Conservation (phyloP, 805 yeast species). For the Saturnispora serradocipensis region DNA sequence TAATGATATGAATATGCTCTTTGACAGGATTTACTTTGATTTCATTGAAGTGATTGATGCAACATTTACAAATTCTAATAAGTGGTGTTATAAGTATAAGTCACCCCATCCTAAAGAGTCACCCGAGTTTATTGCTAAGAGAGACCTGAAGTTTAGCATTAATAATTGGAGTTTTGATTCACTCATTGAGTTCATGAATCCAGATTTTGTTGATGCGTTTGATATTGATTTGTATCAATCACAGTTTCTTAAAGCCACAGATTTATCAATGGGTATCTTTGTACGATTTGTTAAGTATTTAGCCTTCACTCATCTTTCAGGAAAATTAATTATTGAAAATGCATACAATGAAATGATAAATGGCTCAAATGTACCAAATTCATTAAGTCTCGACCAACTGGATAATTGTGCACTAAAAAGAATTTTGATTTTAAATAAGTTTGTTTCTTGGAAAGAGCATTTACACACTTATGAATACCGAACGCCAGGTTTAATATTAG, state of each 20-base stretch:
- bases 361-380: constrained; percentile 30
- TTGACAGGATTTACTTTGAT: constrained; percentile 66
- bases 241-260: constrained; percentile 57
- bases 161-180: constrained; percentile 66
- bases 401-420: constrained; percentile 21
- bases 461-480: constrained; percentile 14
- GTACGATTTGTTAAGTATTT: constrained; percentile 52
- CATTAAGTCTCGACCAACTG: background rate
- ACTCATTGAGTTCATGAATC: constrained; percentile 67
- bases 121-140: constrained; percentile 1
- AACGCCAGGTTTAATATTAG: constrained; percentile 16
- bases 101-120: constrained; percentile 1
- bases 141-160: constrained; percentile 44
- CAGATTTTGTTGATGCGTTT: constrained; percentile 62
- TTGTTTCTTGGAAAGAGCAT: constrained; percentile 94
- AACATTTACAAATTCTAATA: background rate
- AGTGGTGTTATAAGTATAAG: constrained; percentile 4
- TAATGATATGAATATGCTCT: constrained; percentile 48
- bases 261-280: constrained; percentile 74
- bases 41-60: constrained; percentile 90
- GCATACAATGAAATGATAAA: constrained; percentile 55
- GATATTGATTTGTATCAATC: constrained; percentile 50
- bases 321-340: constrained; percentile 57
- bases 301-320: constrained; percentile 86
- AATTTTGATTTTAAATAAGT: constrained; percentile 59